Conservation (phyloP, 1,139 yeast genomes). For the Yamadazyma diospyri region DNA sequence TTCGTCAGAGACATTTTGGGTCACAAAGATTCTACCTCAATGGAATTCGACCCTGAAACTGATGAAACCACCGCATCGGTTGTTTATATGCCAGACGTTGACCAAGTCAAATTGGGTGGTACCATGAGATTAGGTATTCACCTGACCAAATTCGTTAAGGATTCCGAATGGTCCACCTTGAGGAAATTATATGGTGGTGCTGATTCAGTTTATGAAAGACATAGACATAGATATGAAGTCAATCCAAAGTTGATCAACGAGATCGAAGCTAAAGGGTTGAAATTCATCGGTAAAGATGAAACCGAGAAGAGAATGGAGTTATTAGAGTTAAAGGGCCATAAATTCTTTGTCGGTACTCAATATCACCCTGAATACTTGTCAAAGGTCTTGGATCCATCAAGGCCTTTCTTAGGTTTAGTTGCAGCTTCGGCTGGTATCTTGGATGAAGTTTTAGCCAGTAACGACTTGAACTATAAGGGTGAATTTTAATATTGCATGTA, state of each 20-base stretch:
- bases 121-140: conserved; percentile 98
- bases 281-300: conserved; percentile 93
- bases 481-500: conserved; percentile 29
- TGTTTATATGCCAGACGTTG: conserved; percentile 98
- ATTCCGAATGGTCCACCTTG: conserved; percentile 67
- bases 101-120: conserved; percentile 94
- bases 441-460: conserved; percentile 52
- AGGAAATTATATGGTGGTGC: conserved; percentile 78
- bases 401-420: conserved; percentile 93
- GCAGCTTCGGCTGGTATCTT: conserved; percentile 87
- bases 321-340: conserved; percentile 75
- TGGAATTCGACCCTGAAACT: conserved; percentile 71
- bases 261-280: conserved; percentile 75
- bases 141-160: conserved; percentile 75
- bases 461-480: conserved; percentile 44
- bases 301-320: conserved; percentile 90
- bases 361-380: conserved; percentile 98
- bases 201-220: conserved; percentile 80
- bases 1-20: conserved; percentile 82
- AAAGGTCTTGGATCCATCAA: conserved; percentile 92
- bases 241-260: conserved; percentile 74
- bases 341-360: conserved; percentile 92
- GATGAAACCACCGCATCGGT: conserved; percentile 72
- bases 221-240: conserved; percentile 97
- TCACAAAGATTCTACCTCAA: conserved; percentile 66